A percentile compares a stretch with the other conserved stretches of the same genome.
Evolutionary conservation across 257 asterid genomes (phyloP).

Genomic region (Fraxinus pennsylvanica): DNA sequence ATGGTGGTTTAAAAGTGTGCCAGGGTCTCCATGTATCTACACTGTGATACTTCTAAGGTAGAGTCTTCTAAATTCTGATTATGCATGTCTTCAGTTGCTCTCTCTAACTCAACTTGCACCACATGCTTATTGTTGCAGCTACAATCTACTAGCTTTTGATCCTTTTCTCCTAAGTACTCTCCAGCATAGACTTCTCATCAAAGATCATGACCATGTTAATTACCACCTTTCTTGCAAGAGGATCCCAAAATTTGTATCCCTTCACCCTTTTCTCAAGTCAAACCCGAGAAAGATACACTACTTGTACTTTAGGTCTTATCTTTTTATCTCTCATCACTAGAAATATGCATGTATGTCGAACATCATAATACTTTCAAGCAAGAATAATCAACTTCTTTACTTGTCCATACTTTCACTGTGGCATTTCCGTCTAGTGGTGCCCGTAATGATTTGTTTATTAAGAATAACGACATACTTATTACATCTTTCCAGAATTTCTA

Average conservation of each 20-base stretch:
- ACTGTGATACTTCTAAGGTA: neutral
- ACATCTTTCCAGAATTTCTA: conserved; percentile 11
- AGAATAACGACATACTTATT: neutral
- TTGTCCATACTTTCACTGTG: neutral
- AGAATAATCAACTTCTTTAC: neutral
- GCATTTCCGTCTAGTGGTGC: neutral
- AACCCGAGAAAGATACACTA: neutral
- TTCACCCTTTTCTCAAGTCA: neutral
- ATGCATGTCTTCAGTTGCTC: too few species aligned
- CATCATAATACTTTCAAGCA: conserved; percentile 2
- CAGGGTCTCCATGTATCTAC: neutral
- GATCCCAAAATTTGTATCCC: neutral
- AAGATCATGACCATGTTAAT: too few species aligned
- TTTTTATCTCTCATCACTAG: neutral
- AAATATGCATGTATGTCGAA: conserved; percentile 9
- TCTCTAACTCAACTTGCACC: too few species aligned
- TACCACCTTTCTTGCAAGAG: neutral
- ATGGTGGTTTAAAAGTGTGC: neutral
- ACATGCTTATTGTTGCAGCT: too few species aligned
- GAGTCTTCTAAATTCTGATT: too few species aligned
- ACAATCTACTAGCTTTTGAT: too few species aligned
- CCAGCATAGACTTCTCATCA: too few species aligned
- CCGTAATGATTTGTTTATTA: neutral
- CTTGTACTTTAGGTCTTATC: neutral
- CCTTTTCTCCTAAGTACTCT: too few species aligned